These are phyloP conservation scores for Candida germanica DNA, from an alignment of 805 yeast species.

Conservation along the genomic window DNA sequence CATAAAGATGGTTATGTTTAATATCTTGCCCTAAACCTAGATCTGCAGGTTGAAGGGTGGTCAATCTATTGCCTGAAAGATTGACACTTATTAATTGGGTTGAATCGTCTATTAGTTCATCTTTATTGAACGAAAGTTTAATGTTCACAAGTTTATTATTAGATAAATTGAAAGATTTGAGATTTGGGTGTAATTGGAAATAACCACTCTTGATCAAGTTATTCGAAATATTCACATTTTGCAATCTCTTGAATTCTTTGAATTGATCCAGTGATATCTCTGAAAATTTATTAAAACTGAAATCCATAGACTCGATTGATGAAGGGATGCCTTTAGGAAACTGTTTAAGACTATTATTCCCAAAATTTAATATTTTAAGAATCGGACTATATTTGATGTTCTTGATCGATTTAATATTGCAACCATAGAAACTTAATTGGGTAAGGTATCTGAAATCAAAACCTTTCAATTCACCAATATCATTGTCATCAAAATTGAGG, in stretches of 20 bases:
- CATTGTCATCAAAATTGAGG: constrained; percentile 18
- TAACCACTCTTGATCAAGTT: constrained; percentile 8
- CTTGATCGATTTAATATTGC: constrained; percentile 12
- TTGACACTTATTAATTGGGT: constrained; percentile 12
- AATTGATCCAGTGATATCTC: constrained; percentile 8
- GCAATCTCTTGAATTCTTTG: constrained; percentile 6
- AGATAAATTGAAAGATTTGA: constrained; percentile 15
- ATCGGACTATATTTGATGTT: constrained; percentile 5
- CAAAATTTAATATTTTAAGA: constrained; percentile 12
- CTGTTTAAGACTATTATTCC: constrained; percentile 12
- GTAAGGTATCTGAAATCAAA: constrained; percentile 8
- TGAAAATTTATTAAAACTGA: constrained; percentile 11
- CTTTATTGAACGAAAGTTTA: constrained; percentile 7
- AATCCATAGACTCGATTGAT: constrained; percentile 9
- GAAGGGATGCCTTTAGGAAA: constrained; percentile 10
- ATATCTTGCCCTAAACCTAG: constrained; percentile 13
- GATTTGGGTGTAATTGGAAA: constrained; percentile 3
- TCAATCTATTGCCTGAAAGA: constrained; percentile 15
- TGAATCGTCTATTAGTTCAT: constrained; percentile 1
- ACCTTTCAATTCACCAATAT: constrained; percentile 8
- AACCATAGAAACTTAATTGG: constrained; percentile 19
- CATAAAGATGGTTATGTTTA: constrained; percentile 11
- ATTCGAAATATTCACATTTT: constrained; percentile 11
- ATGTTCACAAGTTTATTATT: constrained; percentile 10
- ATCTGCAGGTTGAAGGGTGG: constrained; percentile 6